Percentiles rank a stretch among this genome's conserved stretches.
Evolutionary conservation across 176 grass and related monocot species (phyloP).

Genomic region (Miscanthus lutarioriparius): DNA sequence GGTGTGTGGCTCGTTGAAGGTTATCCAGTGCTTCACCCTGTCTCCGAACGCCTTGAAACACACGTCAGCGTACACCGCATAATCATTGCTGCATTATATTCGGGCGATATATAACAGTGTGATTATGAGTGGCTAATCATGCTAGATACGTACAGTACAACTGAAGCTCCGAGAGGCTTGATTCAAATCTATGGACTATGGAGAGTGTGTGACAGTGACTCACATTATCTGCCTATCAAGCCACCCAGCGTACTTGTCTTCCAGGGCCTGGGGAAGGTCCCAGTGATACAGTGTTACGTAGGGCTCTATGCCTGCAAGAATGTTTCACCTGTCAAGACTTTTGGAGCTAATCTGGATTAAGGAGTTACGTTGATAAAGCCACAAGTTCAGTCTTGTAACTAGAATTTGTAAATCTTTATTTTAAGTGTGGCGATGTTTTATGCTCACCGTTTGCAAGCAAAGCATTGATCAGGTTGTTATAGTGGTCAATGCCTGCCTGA

Average conservation of each 20-base stretch:
- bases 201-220: background rate
- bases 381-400: background rate
- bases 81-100: conserved; percentile 55
- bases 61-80: conserved; percentile 55
- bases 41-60: conserved; percentile 86
- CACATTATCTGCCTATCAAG: conserved; percentile 78
- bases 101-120: background rate
- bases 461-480: conserved; percentile 82
- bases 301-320: conserved; percentile 61
- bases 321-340: conserved; percentile 23
- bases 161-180: background rate
- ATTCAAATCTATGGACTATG: background rate
- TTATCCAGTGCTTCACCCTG: conserved; percentile 86
- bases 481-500: conserved; percentile 84
- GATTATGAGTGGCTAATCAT: background rate
- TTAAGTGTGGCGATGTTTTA: background rate
- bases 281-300: conserved; percentile 90
- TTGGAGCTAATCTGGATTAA: background rate
- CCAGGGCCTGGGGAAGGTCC: conserved; percentile 87
- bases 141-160: no score
- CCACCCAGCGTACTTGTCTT: conserved; percentile 78
- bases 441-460: conserved; percentile 72
- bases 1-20: conserved; percentile 91
- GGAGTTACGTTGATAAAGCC: background rate
- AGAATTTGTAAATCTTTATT: background rate